Conservation (phyloP, 2,329 filamentous ascomycete genomes). For the Penicillium sp. region DNA sequence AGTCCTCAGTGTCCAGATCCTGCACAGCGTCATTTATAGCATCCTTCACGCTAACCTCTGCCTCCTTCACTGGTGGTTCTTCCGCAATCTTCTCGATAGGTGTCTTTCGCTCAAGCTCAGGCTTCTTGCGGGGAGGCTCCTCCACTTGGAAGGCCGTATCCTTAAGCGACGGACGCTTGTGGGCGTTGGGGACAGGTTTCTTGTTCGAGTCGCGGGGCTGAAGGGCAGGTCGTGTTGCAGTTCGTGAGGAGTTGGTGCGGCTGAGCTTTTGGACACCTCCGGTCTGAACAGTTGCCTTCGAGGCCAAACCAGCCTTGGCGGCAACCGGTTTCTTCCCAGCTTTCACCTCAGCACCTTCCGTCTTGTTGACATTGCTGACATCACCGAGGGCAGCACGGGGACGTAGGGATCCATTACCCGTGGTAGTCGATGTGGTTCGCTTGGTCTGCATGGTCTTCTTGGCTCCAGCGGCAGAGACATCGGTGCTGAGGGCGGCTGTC, state of each 20-base stretch:
- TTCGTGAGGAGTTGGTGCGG: slow-evolving; percentile 52
- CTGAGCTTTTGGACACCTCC: slow-evolving; percentile 71
- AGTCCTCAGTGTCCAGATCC: slow-evolving; percentile 74
- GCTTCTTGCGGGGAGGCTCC: slow-evolving; percentile 61
- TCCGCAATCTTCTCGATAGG: background rate
- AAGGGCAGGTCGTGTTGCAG: slow-evolving; percentile 41
- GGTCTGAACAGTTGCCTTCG: slow-evolving; percentile 67
- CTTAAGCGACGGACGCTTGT: slow-evolving; percentile 54
- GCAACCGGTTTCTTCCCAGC: slow-evolving; percentile 65
- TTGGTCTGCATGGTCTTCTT: slow-evolving; percentile 63
- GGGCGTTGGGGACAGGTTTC: slow-evolving; percentile 53
- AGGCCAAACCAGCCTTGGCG: slow-evolving; percentile 60
- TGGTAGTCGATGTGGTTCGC: slow-evolving; percentile 49
- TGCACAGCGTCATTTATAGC: slow-evolving; percentile 29
- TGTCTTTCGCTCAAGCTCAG: slow-evolving; percentile 46
- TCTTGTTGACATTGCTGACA: slow-evolving; percentile 86
- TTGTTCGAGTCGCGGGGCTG: slow-evolving; percentile 59
- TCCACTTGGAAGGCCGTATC: slow-evolving; percentile 49
- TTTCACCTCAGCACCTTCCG: slow-evolving; percentile 46
- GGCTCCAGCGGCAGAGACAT: slow-evolving; percentile 50
- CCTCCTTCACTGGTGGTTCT: slow-evolving; percentile 14
- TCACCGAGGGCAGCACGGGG: slow-evolving; percentile 83
- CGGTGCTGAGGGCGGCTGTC: slow-evolving; percentile 56
- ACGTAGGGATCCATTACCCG: slow-evolving; percentile 47
- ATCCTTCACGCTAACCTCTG: slow-evolving; percentile 33